Percentiles rank a stretch among this genome's conserved stretches.
Conservation (phyloP, 164 flowering plant species). For the grape (Vitis vinifera) region ASM3070453v1 NC_081816.1:23057501-23058000, state of each 20-base stretch:
- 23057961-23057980: conserved; percentile 8
- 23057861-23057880: conserved; percentile 5
- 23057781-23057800: neutral
- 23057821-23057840: conserved; percentile 1
- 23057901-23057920: neutral
- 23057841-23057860: conserved; percentile 2
- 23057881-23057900: neutral
- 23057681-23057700: neutral
- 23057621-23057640: neutral
- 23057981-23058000: conserved; percentile 14
- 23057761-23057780: neutral
- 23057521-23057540: too few relatives aligned
- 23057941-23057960: conserved; percentile 3
- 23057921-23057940: conserved; percentile 8
- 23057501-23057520: too few relatives aligned
- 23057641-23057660: neutral
- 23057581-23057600: conserved; percentile 7
- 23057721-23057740: neutral
- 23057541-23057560: neutral
- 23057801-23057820: neutral
- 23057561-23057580: neutral
- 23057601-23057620: too few relatives aligned
- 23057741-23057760: neutral
- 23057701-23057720: neutral
- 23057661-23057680: neutral